Percentiles rank a stretch among this genome's conserved stretches.
Evolutionary conservation across 2,329 filamentous ascomycete genomes (phyloP).

Genomic region (Alternaria atra): DNA sequence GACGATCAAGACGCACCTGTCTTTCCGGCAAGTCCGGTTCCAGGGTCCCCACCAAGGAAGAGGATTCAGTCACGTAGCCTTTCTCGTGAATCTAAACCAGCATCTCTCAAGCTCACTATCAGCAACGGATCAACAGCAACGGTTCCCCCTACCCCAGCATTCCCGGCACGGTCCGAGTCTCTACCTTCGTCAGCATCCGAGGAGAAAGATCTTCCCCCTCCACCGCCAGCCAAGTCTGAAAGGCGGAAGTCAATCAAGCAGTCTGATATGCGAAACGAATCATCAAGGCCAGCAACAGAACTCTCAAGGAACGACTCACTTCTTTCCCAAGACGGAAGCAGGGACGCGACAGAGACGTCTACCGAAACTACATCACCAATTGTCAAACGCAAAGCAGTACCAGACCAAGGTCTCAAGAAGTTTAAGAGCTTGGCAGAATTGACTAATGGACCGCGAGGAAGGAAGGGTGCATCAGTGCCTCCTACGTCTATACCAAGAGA

Average conservation of each 20-base stretch:
- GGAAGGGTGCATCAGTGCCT: slow-evolving; percentile 34
- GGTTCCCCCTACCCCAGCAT: slow-evolving; percentile 36
- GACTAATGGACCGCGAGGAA: slow-evolving; percentile 40
- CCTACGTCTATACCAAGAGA: slow-evolving; percentile 32
- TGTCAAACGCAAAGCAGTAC: slow-evolving; percentile 42
- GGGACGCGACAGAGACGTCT: neutral
- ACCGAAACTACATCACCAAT: slow-evolving; percentile 16
- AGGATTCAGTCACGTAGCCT: slow-evolving; percentile 45
- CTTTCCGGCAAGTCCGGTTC: slow-evolving; percentile 23
- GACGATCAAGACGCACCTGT: slow-evolving; percentile 23
- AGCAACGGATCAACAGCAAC: slow-evolving; percentile 53
- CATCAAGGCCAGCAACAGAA: slow-evolving; percentile 31
- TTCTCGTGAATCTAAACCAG: slow-evolving; percentile 47
- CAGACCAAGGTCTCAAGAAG: slow-evolving; percentile 28
- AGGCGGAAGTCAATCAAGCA: slow-evolving; percentile 28
- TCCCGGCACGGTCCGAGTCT: slow-evolving; percentile 17
- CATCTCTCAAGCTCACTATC: slow-evolving; percentile 42
- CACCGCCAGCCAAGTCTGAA: slow-evolving; percentile 47
- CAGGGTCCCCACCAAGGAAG: slow-evolving; percentile 30
- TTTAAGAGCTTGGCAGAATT: slow-evolving; percentile 44
- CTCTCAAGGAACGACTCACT: slow-evolving; percentile 41
- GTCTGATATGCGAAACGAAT: slow-evolving; percentile 32
- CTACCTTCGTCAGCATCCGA: slow-evolving; percentile 24
- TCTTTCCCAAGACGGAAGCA: slow-evolving; percentile 32
- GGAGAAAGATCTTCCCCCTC: slow-evolving; percentile 44